These are phyloP conservation scores for Candida sanyaensis DNA, from an alignment of 1,139 yeast genomes.

Conservation along the genomic window DNA sequence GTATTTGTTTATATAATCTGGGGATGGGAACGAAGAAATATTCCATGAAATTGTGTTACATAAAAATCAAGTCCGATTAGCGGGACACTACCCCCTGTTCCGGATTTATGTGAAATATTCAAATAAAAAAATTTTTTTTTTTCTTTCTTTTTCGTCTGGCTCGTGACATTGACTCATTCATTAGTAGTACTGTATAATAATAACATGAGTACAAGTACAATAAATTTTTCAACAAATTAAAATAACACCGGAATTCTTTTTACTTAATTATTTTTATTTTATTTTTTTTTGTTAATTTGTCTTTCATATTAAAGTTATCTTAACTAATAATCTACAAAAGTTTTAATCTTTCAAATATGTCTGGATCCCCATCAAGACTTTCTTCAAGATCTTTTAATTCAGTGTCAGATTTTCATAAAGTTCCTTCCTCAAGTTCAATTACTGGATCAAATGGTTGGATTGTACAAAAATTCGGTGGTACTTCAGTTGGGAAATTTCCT, in stretches of 20 bases:
- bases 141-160: background rate
- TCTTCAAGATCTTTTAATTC: conserved; percentile 38
- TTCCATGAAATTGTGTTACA: too few species aligned
- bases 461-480: conserved; percentile 96
- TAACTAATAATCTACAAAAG: background rate
- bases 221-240: background rate
- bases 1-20: too few species aligned
- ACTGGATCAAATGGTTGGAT: conserved; percentile 57
- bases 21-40: too few species aligned
- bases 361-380: conserved; percentile 8
- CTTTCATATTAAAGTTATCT: background rate
- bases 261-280: background rate
- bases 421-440: conserved; percentile 14
- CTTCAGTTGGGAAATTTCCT: conserved; percentile 96
- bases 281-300: background rate
- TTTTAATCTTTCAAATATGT: conserved; percentile 2
- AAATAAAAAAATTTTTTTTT: too few species aligned
- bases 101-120: too few species aligned
- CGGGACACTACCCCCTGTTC: too few species aligned
- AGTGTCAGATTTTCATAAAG: conserved; percentile 36
- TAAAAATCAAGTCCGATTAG: too few species aligned
- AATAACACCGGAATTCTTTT: background rate
- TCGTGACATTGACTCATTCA: background rate
- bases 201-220: too few species aligned
- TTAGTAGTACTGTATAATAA: background rate